Evolutionary conservation across 1,284 basidiomycete genomes (phyloP).

Genomic region (Singerocomus inundabilis): DNA sequence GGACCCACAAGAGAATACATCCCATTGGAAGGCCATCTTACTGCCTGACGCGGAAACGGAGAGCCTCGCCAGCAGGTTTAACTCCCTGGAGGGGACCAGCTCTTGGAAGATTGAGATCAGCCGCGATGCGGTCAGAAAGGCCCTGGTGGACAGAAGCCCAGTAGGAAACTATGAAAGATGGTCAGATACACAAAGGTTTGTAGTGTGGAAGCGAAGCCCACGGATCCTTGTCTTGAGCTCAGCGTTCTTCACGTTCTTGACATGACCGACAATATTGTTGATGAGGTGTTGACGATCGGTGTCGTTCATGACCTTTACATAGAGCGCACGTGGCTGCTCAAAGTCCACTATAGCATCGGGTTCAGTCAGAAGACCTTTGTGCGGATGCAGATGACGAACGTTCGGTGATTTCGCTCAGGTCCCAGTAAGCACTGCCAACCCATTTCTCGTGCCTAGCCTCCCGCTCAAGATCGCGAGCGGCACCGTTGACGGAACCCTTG

Average conservation of each 20-base stretch:
- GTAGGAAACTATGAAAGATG: slow-evolving; percentile 58
- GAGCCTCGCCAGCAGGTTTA: slow-evolving; percentile 58
- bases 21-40: not conserved
- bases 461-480: slow-evolving; percentile 37
- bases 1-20: not conserved
- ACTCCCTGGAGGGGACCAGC: slow-evolving; percentile 59
- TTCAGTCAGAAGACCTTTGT: not conserved
- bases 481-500: slow-evolving; percentile 41
- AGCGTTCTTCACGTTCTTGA: slow-evolving; percentile 62
- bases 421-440: slow-evolving; percentile 68
- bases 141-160: slow-evolving; percentile 76
- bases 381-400: slow-evolving; percentile 50
- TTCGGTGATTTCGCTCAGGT: slow-evolving; percentile 78
- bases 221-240: slow-evolving; percentile 69
- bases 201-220: slow-evolving; percentile 38
- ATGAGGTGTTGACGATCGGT: slow-evolving; percentile 68
- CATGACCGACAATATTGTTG: slow-evolving; percentile 75
- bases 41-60: slow-evolving; percentile 44
- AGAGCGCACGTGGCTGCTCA: slow-evolving; percentile 84
- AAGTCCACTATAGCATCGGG: slow-evolving; percentile 67
- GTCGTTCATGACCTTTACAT: slow-evolving; percentile 75
- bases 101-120: slow-evolving; percentile 57
- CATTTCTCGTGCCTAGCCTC: slow-evolving; percentile 70
- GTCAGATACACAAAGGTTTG: slow-evolving; percentile 5
- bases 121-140: slow-evolving; percentile 72